Base-by-base conservation (phyloP, 345 rosid species). In the Adansonia digitata region DNA sequence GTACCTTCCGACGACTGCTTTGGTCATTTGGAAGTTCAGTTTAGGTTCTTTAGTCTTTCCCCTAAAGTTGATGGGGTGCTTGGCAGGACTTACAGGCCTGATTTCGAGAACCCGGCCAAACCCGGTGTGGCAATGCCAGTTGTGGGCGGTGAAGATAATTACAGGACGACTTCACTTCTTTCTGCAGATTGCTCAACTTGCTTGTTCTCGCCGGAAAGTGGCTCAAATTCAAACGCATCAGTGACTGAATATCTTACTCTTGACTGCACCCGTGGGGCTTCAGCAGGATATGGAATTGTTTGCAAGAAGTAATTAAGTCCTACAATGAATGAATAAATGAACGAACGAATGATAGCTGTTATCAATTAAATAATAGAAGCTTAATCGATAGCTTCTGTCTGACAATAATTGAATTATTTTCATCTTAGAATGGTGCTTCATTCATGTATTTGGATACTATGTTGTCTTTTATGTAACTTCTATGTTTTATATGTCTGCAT, bases 41-140 rank as follows among this genome's bases (percentile, higher is more conserved):
- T 87, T 75, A 84, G 81, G 71, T 89, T 92, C 86, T 81, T 62
- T 8, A 71, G 82, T 77, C 77, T 89, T 10, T 90, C 92, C 48
- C 71, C 91, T 1, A 77, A 79, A 20, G 86, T 89, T 34, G 88
- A 92, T 11, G 91, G 92, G 56, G 89, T 85, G 64, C 80, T 90
- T 55, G 95, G 94, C 56, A 80, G 86, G 74, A 92, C 92, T 18
- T 82, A 85, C 79, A 60, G 76, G 70, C 91, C 91, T 0, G 86
- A 90, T 80, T 92, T 92, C 56, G 57, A 85, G 79, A 89, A 86
- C 77, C 92, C 88, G 0, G 89, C 89, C 22, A 90, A 86, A 75
- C 84, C 84, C 0, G 94, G 91, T 2, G 90, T 89, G 48, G 89
- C 87, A 15, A 89, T 90, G 95, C 88, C 88, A 0, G 86, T 86